Percentiles rank a stretch among this genome's conserved stretches.
phyloP scores from a whole-genome alignment of 73 alveolate species.

The Stentor coeruleus region DNA sequence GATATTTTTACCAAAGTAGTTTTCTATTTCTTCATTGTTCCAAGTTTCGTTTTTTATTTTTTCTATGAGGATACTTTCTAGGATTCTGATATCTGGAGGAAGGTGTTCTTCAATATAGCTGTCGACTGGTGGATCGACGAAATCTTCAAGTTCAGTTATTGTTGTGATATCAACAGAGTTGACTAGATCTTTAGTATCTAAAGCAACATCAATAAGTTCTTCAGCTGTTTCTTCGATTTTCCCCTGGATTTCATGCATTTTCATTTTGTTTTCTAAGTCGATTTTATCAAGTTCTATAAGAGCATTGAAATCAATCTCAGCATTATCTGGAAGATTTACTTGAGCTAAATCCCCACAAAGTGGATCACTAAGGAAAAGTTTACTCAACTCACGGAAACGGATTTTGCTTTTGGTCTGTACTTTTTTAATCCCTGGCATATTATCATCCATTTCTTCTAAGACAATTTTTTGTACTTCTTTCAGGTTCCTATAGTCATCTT shows the following conservation, averaged over 20 bases:
- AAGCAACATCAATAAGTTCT: conserved; percentile 18
- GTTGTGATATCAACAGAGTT: not conserved
- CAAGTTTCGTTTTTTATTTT: not conserved
- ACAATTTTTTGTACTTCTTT: not conserved
- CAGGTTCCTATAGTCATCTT: conserved; percentile 11
- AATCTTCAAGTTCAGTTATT: conserved; percentile 11
- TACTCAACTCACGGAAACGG: conserved; percentile 7
- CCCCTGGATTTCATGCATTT: conserved; percentile 3
- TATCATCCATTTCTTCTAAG: not conserved
- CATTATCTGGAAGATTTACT: not conserved
- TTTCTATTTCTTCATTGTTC: not conserved
- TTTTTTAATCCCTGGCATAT: conserved; percentile 15
- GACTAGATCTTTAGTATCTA: not conserved
- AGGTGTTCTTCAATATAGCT: not conserved
- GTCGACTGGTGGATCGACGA: not conserved
- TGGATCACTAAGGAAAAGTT: not conserved
- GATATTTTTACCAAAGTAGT: not conserved
- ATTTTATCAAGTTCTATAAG: not conserved
- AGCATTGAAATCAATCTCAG: not conserved
- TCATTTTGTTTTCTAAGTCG: not conserved
- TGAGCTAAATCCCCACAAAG: conserved; percentile 12
- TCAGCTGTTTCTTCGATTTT: conserved; percentile 28
- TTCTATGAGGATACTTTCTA: not conserved
- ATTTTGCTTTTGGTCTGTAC: conserved; percentile 7
- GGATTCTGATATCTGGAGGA: not conserved